These are phyloP conservation scores for Aotearoamyces nothofagi DNA, from an alignment of 2,329 filamentous ascomycete species.

Conservation along the genomic window DNA sequence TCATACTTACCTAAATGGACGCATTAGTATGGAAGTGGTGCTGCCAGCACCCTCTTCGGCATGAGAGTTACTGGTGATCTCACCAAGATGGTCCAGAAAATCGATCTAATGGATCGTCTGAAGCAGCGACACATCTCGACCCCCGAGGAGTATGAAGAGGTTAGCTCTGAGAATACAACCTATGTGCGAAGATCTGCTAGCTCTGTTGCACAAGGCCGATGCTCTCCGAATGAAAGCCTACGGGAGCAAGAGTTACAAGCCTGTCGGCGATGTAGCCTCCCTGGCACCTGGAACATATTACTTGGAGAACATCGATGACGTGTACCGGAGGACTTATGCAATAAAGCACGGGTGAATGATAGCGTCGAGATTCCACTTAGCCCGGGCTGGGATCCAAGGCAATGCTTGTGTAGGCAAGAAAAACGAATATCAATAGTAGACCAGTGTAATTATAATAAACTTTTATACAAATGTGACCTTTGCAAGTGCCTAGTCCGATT, in stretches of 20 bases:
- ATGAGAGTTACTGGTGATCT: slow-evolving; percentile 57
- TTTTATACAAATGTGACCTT: too few relatives aligned
- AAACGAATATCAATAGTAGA: too few relatives aligned
- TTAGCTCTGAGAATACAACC: slow-evolving; percentile 22
- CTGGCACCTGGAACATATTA: slow-evolving; percentile 56
- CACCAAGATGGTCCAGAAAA: slow-evolving; percentile 44
- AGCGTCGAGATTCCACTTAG: too few relatives aligned
- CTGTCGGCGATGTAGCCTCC: slow-evolving; percentile 48
- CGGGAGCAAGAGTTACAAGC: slow-evolving; percentile 59
- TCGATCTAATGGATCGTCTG: slow-evolving; percentile 53
- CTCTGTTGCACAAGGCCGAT: slow-evolving; percentile 32
- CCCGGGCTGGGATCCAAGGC: too few relatives aligned
- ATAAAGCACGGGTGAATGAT: too few relatives aligned
- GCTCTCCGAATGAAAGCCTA: slow-evolving; percentile 64
- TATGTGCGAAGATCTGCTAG: slow-evolving; percentile 9
- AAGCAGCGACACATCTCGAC: slow-evolving; percentile 45
- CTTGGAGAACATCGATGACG: slow-evolving; percentile 62
- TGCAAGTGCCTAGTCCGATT: too few relatives aligned
- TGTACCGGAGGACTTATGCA: slow-evolving; percentile 64
- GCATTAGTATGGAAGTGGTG: slow-evolving; percentile 61
- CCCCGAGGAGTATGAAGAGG: slow-evolving; percentile 55
- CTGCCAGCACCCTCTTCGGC: slow-evolving; percentile 48
- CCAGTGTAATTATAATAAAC: too few relatives aligned
- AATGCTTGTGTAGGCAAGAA: too few relatives aligned
- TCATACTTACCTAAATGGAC: too few relatives aligned